These are phyloP conservation scores for barrel medic (Medicago truncatula) DNA, from an alignment of 306 rosid genomes.

Conservation along the genomic window MtrunA17r5.0-ANR NC_053045.1:29704001-29704500, in stretches of 20 bases:
- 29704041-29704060: slow-evolving; percentile 71
- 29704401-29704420: slow-evolving; percentile 55
- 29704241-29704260: slow-evolving; percentile 78
- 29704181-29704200: slow-evolving; percentile 46
- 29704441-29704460: slow-evolving; percentile 93
- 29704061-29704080: slow-evolving; percentile 47
- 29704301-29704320: too few species aligned
- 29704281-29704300: background rate
- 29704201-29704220: slow-evolving; percentile 45
- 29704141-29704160: slow-evolving; percentile 83
- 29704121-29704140: slow-evolving; percentile 59
- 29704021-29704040: background rate
- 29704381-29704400: slow-evolving; percentile 53
- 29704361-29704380: slow-evolving; percentile 57
- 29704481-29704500: too few species aligned
- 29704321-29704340: too few species aligned
- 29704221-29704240: slow-evolving; percentile 66
- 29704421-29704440: slow-evolving; percentile 61
- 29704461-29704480: slow-evolving; percentile 62
- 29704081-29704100: slow-evolving; percentile 70
- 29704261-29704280: slow-evolving; percentile 46
- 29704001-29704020: too few species aligned
- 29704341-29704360: background rate
- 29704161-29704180: slow-evolving; percentile 54
- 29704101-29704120: slow-evolving; percentile 66